These are phyloP conservation scores for Boletus rubroflammeus DNA, from an alignment of 768 basidiomycete species.

Conservation along the genomic window DNA sequence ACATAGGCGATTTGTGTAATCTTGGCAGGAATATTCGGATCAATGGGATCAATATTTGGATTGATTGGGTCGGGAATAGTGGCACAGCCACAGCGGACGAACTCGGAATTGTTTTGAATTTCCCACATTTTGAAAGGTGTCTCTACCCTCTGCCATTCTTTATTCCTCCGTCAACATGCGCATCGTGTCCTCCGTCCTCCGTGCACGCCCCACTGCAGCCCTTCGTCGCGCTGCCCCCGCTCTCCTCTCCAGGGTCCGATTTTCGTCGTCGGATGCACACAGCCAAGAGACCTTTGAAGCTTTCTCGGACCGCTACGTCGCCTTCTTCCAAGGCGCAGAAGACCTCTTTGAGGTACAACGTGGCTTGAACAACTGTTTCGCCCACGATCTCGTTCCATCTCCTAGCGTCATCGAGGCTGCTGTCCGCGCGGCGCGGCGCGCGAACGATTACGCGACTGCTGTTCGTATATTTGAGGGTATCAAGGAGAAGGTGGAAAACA, in stretches of 20 bases:
- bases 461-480: slow-evolving; percentile 95
- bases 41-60: too few relatives aligned
- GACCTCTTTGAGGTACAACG: slow-evolving; percentile 99
- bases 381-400: slow-evolving; percentile 93
- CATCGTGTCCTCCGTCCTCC: slow-evolving; percentile 59
- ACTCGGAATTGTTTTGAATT: slow-evolving; percentile 13
- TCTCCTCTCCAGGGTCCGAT: slow-evolving; percentile 35
- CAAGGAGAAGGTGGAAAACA: slow-evolving; percentile 97
- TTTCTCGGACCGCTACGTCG: slow-evolving; percentile 90
- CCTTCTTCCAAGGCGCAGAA: slow-evolving; percentile 88
- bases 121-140: slow-evolving; percentile 9
- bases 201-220: slow-evolving; percentile 49
- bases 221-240: slow-evolving; percentile 43
- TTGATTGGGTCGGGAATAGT: too few relatives aligned
- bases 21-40: background rate
- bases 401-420: slow-evolving; percentile 84
- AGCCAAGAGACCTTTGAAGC: slow-evolving; percentile 90
- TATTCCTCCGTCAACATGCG: slow-evolving; percentile 44
- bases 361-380: slow-evolving; percentile 99
- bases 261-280: slow-evolving; percentile 54
- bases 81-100: slow-evolving; percentile 22
- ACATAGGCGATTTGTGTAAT: background rate
- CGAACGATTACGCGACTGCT: slow-evolving; percentile 96
- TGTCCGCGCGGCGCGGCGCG: slow-evolving; percentile 80
- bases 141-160: background rate